These are phyloP conservation scores for Trifolium repens DNA, from an alignment of 306 rosid species.

Conservation along the genomic window DNA sequence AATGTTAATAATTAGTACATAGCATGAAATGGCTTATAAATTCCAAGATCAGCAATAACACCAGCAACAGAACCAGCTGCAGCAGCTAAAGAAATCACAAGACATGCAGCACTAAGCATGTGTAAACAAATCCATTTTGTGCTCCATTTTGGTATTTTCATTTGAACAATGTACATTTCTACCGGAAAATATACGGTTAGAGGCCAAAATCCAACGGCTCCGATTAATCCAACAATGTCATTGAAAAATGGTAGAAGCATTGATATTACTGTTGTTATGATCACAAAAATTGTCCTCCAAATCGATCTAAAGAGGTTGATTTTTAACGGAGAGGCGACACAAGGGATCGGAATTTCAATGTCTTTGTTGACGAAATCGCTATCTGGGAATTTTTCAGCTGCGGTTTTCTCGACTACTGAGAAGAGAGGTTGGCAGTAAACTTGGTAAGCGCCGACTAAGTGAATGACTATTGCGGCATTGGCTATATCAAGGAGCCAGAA, in stretches of 20 bases:
- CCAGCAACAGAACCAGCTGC: slow-evolving; percentile 52
- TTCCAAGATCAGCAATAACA: slow-evolving; percentile 35
- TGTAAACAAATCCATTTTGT: slow-evolving; percentile 48
- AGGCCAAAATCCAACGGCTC: slow-evolving; percentile 59
- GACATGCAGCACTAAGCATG: slow-evolving; percentile 42
- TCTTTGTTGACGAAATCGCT: slow-evolving; percentile 39
- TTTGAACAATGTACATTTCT: slow-evolving; percentile 51
- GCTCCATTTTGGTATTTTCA: slow-evolving; percentile 44
- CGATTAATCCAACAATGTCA: slow-evolving; percentile 51
- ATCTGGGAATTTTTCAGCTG: slow-evolving; percentile 36
- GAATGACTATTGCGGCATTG: slow-evolving; percentile 49
- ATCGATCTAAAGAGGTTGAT: slow-evolving; percentile 48
- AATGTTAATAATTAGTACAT: slow-evolving; percentile 16
- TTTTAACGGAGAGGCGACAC: background rate
- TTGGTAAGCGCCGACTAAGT: slow-evolving; percentile 58
- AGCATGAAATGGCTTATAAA: slow-evolving; percentile 45
- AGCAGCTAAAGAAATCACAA: slow-evolving; percentile 33
- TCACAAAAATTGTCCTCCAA: slow-evolving; percentile 56
- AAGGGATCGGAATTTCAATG: slow-evolving; percentile 18
- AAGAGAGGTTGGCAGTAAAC: slow-evolving; percentile 53
- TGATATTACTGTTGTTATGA: slow-evolving; percentile 36
- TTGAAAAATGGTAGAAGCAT: slow-evolving; percentile 58
- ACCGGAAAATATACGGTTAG: slow-evolving; percentile 56
- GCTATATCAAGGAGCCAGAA: slow-evolving; percentile 57
- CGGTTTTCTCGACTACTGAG: slow-evolving; percentile 33